These are phyloP conservation scores for Parascedosporium putredinis DNA, from an alignment of 2,329 filamentous ascomycete genomes.

Conservation along the genomic window DNA sequence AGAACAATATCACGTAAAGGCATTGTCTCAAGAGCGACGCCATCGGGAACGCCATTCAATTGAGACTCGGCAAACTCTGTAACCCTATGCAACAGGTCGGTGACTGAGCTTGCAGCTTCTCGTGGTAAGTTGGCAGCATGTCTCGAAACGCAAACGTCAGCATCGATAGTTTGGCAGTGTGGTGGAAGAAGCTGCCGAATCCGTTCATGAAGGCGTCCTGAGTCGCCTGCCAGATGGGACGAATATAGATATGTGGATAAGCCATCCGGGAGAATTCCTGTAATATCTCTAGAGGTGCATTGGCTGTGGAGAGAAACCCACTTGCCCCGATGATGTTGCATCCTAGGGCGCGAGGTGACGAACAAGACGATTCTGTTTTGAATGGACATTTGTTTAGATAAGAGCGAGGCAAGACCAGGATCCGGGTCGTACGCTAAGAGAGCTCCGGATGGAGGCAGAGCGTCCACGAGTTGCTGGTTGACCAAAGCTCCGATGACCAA, in stretches of 20 bases:
- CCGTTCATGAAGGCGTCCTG: neutral
- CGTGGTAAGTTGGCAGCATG: neutral
- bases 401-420: neutral
- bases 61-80: neutral
- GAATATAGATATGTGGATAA: neutral
- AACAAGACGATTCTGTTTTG: neutral
- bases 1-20: neutral
- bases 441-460: neutral
- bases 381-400: neutral
- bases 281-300: neutral
- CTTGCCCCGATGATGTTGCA: neutral
- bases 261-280: neutral
- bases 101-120: neutral
- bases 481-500: neutral
- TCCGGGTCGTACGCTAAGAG: neutral
- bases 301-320: neutral
- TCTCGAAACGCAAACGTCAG: neutral
- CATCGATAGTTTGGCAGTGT: neutral
- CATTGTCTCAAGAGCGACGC: neutral
- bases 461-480: neutral
- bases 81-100: neutral
- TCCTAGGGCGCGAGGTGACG: neutral
- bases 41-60: neutral
- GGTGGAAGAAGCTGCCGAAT: neutral
- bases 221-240: neutral